Conservation (phyloP, 2,329 filamentous ascomycete species). For the Fusarium tanahbumbuense region DNA sequence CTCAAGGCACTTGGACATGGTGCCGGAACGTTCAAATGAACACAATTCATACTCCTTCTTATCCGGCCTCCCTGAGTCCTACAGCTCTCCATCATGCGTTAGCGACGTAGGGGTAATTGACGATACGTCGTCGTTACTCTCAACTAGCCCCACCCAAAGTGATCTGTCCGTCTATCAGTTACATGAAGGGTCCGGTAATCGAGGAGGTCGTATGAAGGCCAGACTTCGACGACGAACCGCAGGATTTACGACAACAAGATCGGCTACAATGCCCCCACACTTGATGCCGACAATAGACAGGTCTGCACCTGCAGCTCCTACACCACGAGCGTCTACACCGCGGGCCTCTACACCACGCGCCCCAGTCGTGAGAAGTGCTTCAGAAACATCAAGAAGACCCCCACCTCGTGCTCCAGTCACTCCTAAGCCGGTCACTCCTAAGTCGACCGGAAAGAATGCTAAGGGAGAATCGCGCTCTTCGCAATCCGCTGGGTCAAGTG, state of each 20-base stretch:
- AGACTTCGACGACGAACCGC: conserved; percentile 49
- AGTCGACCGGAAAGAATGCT: neutral
- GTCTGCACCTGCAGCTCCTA: conserved; percentile 48
- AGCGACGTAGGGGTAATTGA: conserved; percentile 7
- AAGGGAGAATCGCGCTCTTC: conserved; percentile 4
- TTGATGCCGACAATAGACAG: conserved; percentile 44
- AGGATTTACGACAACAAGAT: conserved; percentile 47
- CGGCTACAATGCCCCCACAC: conserved; percentile 47
- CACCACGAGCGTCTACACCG: conserved; percentile 49
- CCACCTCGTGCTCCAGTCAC: neutral
- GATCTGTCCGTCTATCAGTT: conserved; percentile 40
- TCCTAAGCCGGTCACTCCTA: neutral
- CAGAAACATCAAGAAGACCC: conserved; percentile 4
- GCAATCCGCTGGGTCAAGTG: conserved; percentile 9
- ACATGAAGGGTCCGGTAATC: conserved; percentile 49
- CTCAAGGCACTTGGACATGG: conserved; percentile 21
- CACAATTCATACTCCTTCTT: conserved; percentile 14
- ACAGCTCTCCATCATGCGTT: conserved; percentile 11
- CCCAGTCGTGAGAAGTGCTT: conserved; percentile 1
- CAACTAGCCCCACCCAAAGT: conserved; percentile 21
- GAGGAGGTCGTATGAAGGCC: conserved; percentile 46
- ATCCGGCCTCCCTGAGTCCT: neutral
- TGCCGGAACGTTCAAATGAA: conserved; percentile 26
- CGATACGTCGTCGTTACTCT: conserved; percentile 16
- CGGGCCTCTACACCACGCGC: conserved; percentile 47